Conservation (phyloP, 2,329 filamentous ascomycete species). For the Aspergillus aculeatus region DNA sequence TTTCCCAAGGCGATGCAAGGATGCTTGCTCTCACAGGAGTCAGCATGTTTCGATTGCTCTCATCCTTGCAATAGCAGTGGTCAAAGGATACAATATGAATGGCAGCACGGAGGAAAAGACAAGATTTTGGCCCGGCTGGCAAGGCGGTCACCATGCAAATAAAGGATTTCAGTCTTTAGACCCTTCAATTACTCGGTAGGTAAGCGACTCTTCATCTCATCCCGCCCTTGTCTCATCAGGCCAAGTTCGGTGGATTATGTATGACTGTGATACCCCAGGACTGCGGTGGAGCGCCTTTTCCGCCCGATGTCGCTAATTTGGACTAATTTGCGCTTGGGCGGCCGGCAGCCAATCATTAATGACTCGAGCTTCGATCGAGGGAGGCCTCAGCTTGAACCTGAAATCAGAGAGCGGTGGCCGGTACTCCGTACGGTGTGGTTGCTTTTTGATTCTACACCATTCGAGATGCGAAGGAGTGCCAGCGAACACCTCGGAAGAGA, state of each 20-base stretch:
- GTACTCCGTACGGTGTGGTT: too few species aligned
- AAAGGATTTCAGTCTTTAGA: background rate
- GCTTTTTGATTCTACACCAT: too few species aligned
- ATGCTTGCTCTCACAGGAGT: background rate
- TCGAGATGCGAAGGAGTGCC: too few species aligned
- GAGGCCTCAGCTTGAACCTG: background rate
- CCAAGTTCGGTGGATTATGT: background rate
- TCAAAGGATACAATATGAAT: background rate
- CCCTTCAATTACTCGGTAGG: background rate
- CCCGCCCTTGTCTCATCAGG: constrained; percentile 7
- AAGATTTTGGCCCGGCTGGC: too few species aligned
- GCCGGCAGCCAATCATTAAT: background rate
- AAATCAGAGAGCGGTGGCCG: too few species aligned
- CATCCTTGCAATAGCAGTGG: background rate
- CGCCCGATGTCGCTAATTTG: background rate
- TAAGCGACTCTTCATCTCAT: background rate
- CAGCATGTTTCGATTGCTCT: background rate
- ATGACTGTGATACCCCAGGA: background rate
- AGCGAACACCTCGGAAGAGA: too few species aligned
- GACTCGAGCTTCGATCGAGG: background rate
- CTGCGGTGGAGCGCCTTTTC: background rate
- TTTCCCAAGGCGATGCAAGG: background rate
- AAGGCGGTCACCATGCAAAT: too few species aligned
- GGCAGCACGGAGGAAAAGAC: too few species aligned
- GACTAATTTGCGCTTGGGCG: background rate